Evolutionary conservation across 2,329 filamentous ascomycete species (phyloP), one percentile per base, ranked within the genome.

Genomic region (Aspergillus aculeatinus): DNA sequence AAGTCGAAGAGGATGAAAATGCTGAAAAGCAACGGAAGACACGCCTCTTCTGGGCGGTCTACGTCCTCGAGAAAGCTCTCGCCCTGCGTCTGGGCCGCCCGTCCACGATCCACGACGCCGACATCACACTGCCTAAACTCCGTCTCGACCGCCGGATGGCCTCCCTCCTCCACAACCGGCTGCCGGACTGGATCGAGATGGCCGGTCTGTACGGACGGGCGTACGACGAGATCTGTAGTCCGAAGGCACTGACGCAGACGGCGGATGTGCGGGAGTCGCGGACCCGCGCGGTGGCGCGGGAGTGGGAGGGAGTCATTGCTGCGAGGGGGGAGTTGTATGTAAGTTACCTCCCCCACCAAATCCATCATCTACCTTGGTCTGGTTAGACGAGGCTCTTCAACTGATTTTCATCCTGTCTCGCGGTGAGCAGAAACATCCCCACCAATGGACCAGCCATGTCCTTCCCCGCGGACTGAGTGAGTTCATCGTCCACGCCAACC

Each of bases 141-240:
- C 7, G 23, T n/a, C 5, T 63, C 4, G 51, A 61, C 12, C 59
- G 55, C 47, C 51, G 39, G 3, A 57, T 51, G 42, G 29, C 55
- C 19, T 60, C 63, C 11, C 50, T 65, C 0, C 12, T 55, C 1
- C 35, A 51, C 23, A 60, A 58, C 48, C 42, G 51, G 47, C 7
- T 59, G 5, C 63, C 63, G 4, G 57, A 58, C 31, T 66, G 65
- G 59, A 61, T 66, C 54, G 56, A 62, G 31, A 27, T 64, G 9
- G 63, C 65, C 0, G 57, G 44, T 31, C 47, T 66, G n/a, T 58
- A 65, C 48, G 61, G 63, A 6, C 58, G 60, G 3, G 16, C 61
- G 19, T 64, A 64, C 25, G 58, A 64, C 33, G 10, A 52, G 5
- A 29, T 66, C 1, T 66, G 62, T 48, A 65, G 65, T 19, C 61